Evolutionary conservation across 345 rosid genomes (phyloP).

Genomic region (Rhodomyrtus tomentosa): DNA sequence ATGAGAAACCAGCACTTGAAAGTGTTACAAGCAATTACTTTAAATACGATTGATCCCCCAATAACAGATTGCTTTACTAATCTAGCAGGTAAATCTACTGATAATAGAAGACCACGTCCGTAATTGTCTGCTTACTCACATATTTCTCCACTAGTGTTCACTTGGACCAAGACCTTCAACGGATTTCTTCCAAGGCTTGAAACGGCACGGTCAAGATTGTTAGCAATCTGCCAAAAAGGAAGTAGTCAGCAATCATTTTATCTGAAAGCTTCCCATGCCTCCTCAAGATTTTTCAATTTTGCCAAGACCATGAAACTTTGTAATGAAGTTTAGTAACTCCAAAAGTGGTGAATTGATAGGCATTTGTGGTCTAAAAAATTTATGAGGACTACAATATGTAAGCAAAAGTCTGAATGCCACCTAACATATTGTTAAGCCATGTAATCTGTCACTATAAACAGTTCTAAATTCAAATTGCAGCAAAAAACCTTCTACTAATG

Average conservation of each 20-base stretch:
- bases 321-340: neutral
- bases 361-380: neutral
- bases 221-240: constrained; percentile 45
- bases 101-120: neutral
- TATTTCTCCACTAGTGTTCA: constrained; percentile 87
- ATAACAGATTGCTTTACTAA: neutral
- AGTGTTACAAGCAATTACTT: neutral
- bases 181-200: constrained; percentile 71
- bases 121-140: constrained; percentile 36
- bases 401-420: neutral
- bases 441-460: neutral
- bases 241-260: neutral
- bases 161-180: constrained; percentile 79
- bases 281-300: neutral
- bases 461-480: neutral
- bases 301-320: neutral
- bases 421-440: neutral
- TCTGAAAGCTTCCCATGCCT: neutral
- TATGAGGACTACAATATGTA: neutral
- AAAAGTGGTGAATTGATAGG: neutral
- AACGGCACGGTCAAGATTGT: constrained; percentile 62
- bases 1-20: neutral
- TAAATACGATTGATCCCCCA: neutral
- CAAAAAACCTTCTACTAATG: neutral
- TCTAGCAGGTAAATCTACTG: neutral